Conservation (phyloP, 169 alveolate species). For the Cryptosporidium sp. region DNA sequence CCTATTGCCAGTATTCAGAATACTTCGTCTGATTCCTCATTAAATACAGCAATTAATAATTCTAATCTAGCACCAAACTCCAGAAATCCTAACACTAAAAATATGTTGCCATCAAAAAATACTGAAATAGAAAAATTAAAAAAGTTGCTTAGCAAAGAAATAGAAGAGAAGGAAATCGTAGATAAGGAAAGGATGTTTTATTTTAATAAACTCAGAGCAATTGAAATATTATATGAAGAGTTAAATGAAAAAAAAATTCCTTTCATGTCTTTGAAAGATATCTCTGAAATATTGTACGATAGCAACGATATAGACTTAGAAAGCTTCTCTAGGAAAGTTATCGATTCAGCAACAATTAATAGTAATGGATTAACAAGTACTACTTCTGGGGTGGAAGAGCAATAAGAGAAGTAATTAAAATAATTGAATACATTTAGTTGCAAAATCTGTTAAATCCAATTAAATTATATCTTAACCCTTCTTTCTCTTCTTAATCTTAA, state of each 20-base stretch:
- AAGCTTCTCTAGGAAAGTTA: slow-evolving; percentile 31
- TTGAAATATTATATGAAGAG: slow-evolving; percentile 90
- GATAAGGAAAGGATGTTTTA: slow-evolving; percentile 92
- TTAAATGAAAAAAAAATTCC: slow-evolving; percentile 77
- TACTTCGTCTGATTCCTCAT: slow-evolving; percentile 77
- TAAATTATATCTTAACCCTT: not conserved
- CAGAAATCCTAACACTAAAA: slow-evolving; percentile 76
- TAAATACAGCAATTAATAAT: slow-evolving; percentile 65
- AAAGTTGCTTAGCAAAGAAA: slow-evolving; percentile 82
- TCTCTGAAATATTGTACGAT: slow-evolving; percentile 73
- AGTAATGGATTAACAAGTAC: slow-evolving; percentile 65
- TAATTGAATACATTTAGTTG: not conserved
- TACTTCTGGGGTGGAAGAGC: slow-evolving; percentile 52
- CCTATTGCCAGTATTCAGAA: slow-evolving; percentile 73
- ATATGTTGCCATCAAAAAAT: slow-evolving; percentile 77
- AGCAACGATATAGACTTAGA: slow-evolving; percentile 66
- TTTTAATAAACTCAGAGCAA: slow-evolving; percentile 90
- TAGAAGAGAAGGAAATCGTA: slow-evolving; percentile 86
- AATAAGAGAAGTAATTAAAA: not conserved
- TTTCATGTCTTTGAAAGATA: slow-evolving; percentile 77
- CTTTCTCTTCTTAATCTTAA: slow-evolving; percentile 57
- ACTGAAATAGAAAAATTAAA: slow-evolving; percentile 79
- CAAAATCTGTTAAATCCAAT: not conserved
- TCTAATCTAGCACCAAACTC: slow-evolving; percentile 76
- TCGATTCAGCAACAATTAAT: slow-evolving; percentile 4